Percentiles rank a stretch among this genome's conserved stretches.
phyloP scores from a whole-genome alignment of 257 asterid genomes.

The Paraleonurus japonicus region DNA sequence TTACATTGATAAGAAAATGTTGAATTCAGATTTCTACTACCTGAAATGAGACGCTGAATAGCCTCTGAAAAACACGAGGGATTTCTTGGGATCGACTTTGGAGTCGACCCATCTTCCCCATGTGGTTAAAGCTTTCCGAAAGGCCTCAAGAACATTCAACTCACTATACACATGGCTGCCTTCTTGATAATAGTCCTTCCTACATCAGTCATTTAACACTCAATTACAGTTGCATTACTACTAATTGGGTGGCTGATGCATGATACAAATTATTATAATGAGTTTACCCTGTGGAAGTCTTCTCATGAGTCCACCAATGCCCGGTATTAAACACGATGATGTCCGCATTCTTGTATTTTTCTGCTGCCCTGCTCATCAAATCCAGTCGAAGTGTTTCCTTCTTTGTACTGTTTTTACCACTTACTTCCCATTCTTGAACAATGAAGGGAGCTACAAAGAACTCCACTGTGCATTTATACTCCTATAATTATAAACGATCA shows the following conservation, averaged over 20 bases:
- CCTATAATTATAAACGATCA: slow-evolving; percentile 59
- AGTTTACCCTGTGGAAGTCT: slow-evolving; percentile 66
- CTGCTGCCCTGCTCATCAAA: slow-evolving; percentile 45
- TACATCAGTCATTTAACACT: slow-evolving; percentile 28
- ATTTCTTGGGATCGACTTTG: slow-evolving; percentile 47
- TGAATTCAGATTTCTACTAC: too few species aligned
- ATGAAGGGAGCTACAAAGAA: slow-evolving; percentile 68
- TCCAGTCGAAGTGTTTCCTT: slow-evolving; percentile 82
- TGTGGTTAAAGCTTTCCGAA: slow-evolving; percentile 62
- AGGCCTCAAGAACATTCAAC: slow-evolving; percentile 60
- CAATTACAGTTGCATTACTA: background rate
- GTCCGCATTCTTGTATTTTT: slow-evolving; percentile 54
- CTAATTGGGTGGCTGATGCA: background rate
- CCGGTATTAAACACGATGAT: slow-evolving; percentile 76
- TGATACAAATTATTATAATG: background rate
- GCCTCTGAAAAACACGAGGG: slow-evolving; percentile 70
- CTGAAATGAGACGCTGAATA: slow-evolving; percentile 75
- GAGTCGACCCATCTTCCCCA: slow-evolving; percentile 84
- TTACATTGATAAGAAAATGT: too few species aligned
- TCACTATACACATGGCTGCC: slow-evolving; percentile 63
- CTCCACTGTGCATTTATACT: slow-evolving; percentile 65
- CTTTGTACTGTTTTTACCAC: slow-evolving; percentile 42
- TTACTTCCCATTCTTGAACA: slow-evolving; percentile 68
- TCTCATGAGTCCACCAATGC: slow-evolving; percentile 92
- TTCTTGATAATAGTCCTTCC: slow-evolving; percentile 83